A percentile compares a stretch with the other conserved stretches of the same genome.
phyloP scores from a whole-genome alignment of 1,139 yeast species.

The Pichia sp. region DNA sequence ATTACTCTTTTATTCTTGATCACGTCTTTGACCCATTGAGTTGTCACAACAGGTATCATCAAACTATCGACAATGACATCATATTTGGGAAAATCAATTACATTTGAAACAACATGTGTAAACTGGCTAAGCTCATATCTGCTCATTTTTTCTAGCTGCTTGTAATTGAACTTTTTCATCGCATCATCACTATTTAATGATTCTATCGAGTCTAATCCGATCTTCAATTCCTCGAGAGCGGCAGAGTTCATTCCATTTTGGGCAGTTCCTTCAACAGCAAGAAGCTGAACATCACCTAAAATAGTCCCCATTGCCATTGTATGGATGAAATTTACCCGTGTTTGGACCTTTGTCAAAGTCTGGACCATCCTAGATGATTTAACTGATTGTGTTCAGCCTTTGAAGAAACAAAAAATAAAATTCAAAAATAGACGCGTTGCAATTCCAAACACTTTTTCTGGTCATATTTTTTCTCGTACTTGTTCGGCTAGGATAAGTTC shows the following conservation, averaged over 20 bases:
- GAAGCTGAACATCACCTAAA: conserved; percentile 10
- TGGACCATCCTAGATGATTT: too few species aligned
- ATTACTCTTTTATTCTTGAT: conserved; percentile 41
- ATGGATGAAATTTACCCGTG: background rate
- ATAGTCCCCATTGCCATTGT: background rate
- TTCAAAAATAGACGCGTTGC: conserved; percentile 1
- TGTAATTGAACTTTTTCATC: conserved; percentile 14
- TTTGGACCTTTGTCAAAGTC: background rate
- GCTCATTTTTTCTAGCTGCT: conserved; percentile 17
- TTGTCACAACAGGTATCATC: conserved; percentile 66
- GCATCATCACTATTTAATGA: conserved; percentile 7
- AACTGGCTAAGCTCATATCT: conserved; percentile 28
- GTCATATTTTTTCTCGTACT: background rate
- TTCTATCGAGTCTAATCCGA: conserved; percentile 4
- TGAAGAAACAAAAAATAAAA: background rate
- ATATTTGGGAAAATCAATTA: conserved; percentile 54
- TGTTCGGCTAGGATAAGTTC: background rate
- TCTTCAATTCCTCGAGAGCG: conserved; percentile 3
- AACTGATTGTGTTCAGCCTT: too few species aligned
- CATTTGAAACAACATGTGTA: conserved; percentile 56
- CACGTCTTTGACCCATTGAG: conserved; percentile 60
- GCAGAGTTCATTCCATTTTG: background rate
- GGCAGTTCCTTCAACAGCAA: conserved; percentile 1
- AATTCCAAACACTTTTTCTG: background rate
- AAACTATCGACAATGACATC: conserved; percentile 41